Conservation (phyloP, 176 grass and related monocot genomes). For the Zoysia pacifica region DNA sequence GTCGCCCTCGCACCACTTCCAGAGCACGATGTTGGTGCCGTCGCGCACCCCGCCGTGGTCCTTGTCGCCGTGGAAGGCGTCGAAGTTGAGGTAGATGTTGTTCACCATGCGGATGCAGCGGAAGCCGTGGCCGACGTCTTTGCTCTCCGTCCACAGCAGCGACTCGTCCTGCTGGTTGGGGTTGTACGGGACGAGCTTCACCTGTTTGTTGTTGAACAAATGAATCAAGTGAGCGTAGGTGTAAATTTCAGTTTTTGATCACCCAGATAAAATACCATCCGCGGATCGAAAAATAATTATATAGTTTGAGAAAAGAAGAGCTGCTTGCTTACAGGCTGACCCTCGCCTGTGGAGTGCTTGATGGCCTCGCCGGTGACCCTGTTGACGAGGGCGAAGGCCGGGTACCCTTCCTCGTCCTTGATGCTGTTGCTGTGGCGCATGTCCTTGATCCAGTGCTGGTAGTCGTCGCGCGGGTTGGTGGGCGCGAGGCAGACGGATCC, state of each 20-base stretch:
- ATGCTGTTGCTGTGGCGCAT: constrained; percentile 74
- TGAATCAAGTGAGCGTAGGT: background rate
- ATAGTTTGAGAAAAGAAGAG: background rate
- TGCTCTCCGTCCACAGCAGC: constrained; percentile 86
- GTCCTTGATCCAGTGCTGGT: constrained; percentile 95
- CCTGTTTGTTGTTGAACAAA: constrained; percentile 20
- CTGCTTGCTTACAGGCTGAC: constrained; percentile 55
- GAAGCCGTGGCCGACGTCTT: constrained; percentile 71
- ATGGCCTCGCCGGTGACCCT: constrained; percentile 78
- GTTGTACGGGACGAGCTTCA: constrained; percentile 78
- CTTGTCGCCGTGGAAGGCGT: constrained; percentile 82
- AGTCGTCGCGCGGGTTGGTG: constrained; percentile 63
- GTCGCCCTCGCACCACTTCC: constrained; percentile 95
- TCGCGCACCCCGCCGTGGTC: constrained; percentile 81
- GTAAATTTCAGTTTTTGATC: background rate
- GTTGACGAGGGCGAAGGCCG: constrained; percentile 80
- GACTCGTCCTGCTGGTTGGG: constrained; percentile 81
- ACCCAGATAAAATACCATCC: background rate
- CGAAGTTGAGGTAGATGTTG: constrained; percentile 97
- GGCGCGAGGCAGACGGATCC: constrained; percentile 64
- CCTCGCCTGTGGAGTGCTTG: constrained; percentile 80
- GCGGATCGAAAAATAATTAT: no score
- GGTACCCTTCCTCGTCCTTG: constrained; percentile 89
- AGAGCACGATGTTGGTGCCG: constrained; percentile 77
- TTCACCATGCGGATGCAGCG: constrained; percentile 95